Evolutionary conservation across 768 basidiomycete genomes (phyloP), one percentile per base, ranked within the genome.

Genomic region (Suillus subaureus): DNA sequence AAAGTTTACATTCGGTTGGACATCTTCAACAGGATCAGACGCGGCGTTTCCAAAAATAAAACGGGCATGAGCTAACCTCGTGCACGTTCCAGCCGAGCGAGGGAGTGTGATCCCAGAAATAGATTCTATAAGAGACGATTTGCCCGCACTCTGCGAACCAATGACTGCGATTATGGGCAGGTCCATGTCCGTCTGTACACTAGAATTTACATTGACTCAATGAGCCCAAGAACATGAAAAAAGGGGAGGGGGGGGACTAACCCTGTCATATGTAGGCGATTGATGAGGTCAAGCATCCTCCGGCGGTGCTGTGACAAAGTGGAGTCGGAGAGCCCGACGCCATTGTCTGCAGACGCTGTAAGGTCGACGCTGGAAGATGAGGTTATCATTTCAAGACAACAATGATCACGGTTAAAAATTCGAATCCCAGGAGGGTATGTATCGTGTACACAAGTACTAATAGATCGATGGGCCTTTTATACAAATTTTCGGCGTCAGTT

Each of bases 41-140:
- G n/a, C 66, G 3, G 65, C 42, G 3, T 58, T 26, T 18, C 11
- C 3, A 0, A 18, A 23, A 49, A 42, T 4, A 35, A 28, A 35
- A 3, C 6, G 9, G 33, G 2, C 28, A 45, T 21, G 45, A 2
- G 68, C 67, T 45, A 66, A 87, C 91, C 91, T 81, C 1, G 91
- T 93, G 66, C 91, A 92, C 0, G 91, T 92, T 0, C 91, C 91
- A n/a, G 85, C 80, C 0, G 88, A 88, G 12, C 90, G 83, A 28
- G 90, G 90, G 0, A 92, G 77, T 0, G 84, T 89, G 21, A 92
- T 85, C 0, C 90, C 89, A 0, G 89, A 90, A 54, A 93, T 91
- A 0, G 89, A 84, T 69, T 93, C 91, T 13, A 93, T 92, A 5
- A 92, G 80, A 0, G 91, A 92, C 0, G 89, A 91, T 70, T 92